Evolutionary conservation across 495 filamentous ascomycete genomes (phyloP).

Genomic region (Chlorociboria aeruginascens): DNA sequence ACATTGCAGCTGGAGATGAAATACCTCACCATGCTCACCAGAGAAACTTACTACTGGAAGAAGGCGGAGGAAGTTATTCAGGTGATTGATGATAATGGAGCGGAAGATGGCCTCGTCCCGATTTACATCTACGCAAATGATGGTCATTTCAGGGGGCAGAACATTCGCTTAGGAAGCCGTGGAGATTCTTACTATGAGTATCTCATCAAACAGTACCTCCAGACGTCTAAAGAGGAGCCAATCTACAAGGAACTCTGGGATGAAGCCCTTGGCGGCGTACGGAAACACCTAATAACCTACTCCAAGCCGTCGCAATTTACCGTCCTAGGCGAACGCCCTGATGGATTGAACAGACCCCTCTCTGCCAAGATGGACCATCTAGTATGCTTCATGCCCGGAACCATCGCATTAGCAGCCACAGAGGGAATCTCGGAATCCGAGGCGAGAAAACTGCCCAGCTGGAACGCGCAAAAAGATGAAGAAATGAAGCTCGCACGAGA

Average conservation of each 20-base stretch:
- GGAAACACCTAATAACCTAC: constrained; percentile 86
- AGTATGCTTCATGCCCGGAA: constrained; percentile 95
- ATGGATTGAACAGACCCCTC: constrained; percentile 50
- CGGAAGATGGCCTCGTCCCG: constrained; percentile 73
- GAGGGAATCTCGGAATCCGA: constrained; percentile 61
- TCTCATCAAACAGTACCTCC: constrained; percentile 91
- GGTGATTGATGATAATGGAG: constrained; percentile 68
- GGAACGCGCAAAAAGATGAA: constrained; percentile 69
- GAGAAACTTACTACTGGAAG: constrained; percentile 78
- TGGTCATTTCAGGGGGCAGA: constrained; percentile 67
- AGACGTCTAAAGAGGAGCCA: constrained; percentile 76
- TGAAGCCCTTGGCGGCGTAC: constrained; percentile 70
- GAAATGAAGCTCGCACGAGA: constrained; percentile 79
- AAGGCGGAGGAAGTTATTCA: constrained; percentile 75
- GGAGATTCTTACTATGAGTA: constrained; percentile 99
- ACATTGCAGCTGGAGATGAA: constrained; percentile 95
- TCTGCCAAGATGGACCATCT: constrained; percentile 96
- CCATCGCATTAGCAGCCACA: constrained; percentile 81
- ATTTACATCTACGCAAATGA: constrained; percentile 76
- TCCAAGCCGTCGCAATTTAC: constrained; percentile 69
- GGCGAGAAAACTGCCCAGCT: constrained; percentile 56
- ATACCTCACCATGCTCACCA: constrained; percentile 89
- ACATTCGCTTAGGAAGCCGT: constrained; percentile 84
- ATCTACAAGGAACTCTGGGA: constrained; percentile 91
- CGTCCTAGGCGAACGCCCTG: constrained; percentile 74